These are phyloP conservation scores for Vaccinium darrowii DNA, from an alignment of 148 eudicot genomes.

Conservation along the genomic window DNA sequence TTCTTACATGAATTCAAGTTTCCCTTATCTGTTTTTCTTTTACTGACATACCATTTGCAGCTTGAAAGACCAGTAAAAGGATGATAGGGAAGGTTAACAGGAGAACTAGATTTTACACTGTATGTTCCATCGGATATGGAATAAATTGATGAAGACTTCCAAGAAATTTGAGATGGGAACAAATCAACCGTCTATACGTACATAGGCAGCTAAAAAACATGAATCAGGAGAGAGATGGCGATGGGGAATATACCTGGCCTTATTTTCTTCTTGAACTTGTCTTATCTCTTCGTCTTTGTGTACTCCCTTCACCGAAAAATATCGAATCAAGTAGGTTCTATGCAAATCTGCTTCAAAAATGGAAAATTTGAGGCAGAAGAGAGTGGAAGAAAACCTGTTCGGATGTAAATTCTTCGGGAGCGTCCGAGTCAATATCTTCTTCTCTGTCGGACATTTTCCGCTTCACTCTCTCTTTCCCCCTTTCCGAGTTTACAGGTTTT, in stretches of 20 bases:
- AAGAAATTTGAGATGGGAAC: neutral
- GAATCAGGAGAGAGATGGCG: slow-evolving; percentile 1
- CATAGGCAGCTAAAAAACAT: neutral
- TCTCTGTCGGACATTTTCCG: slow-evolving; percentile 49
- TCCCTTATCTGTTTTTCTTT: neutral
- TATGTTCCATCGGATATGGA: too few relatives aligned
- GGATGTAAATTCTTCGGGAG: slow-evolving; percentile 75
- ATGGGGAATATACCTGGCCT: slow-evolving; percentile 43
- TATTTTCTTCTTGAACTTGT: slow-evolving; percentile 51
- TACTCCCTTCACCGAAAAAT: slow-evolving; percentile 41
- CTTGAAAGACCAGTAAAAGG: neutral
- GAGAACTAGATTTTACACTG: too few relatives aligned
- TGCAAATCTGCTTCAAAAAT: neutral
- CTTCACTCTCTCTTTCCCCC: neutral
- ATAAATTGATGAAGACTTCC: too few relatives aligned
- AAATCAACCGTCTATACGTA: neutral
- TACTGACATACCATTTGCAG: neutral
- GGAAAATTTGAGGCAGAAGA: neutral
- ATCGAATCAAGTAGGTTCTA: neutral
- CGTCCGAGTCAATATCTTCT: slow-evolving; percentile 57
- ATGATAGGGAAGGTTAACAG: neutral
- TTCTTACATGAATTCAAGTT: neutral
- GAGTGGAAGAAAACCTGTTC: slow-evolving; percentile 47
- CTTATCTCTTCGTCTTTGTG: slow-evolving; percentile 59
- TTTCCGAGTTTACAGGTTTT: neutral